Base-by-base conservation (phyloP, 495 filamentous ascomycete genomes). In the Apiosordaria backusii region DNA sequence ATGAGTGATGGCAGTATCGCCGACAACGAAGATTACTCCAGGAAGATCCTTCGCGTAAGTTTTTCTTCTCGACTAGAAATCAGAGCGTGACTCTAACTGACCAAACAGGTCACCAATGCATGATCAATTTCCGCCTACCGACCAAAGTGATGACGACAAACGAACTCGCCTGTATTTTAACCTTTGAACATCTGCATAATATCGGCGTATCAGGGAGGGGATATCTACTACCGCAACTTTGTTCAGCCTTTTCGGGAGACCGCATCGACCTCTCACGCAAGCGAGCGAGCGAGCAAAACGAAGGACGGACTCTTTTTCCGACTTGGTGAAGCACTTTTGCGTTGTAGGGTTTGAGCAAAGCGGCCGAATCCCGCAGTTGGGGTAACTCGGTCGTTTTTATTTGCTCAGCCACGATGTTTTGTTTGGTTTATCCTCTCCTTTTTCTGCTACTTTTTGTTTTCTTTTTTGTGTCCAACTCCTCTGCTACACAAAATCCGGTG, bases 1-100 rank as follows among this genome's bases (percentile, higher is more conserved):
- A 88, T 94, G 81, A 98, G 95, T 78, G 91, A 94, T 77, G 95
- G 94, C 70, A 97, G 94, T 79, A 98, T 99, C 74, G 94, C 93
- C 70, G 96, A 99, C 75, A 95, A 97, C 79, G 87, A 96, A 76
- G 95, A 98, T 78, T 99, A 97, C 79, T 97, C 95, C 65, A 86
- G 95, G 77, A 90, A 90, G 73, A 97, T 99, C 76, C 83, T 99
- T 74, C 92, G 95, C 87, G 95, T 95, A 81, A 64, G 84, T 78
- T 53, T 64, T 19, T n/a, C n/a, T 4, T 16, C 15, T 40, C 19
- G 23, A 19, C 2, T 24, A 22, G 45, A 21, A 27, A 23, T 24
- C 15, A 58, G 22, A 23, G 3, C 5, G 10, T 23, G 3, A 3
- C n/a, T 15, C 45, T 66, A 27, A 71, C 78, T 79, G 69, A 81